Base-by-base conservation (phyloP, 2,329 filamentous ascomycete genomes). In the Capronia epimyces region DNA sequence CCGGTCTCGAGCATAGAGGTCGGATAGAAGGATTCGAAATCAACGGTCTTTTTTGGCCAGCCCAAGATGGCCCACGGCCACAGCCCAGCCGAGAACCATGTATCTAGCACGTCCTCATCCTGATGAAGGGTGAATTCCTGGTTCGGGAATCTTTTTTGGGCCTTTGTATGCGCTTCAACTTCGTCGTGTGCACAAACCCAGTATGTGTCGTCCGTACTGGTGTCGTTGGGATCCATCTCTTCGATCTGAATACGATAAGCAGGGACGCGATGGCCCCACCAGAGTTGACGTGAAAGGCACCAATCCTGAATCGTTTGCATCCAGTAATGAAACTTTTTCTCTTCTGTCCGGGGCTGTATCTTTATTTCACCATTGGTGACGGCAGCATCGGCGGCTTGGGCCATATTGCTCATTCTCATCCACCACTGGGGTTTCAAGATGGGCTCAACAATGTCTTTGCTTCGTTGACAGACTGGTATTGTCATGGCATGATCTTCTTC, bases 341-440 rank as follows among this genome's bases (percentile, higher is more conserved):
- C 85, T 1, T 89, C 87, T 34, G 78, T 82, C 60, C 91, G 87
- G 2, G 93, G 93, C 49, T 76, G 76, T 63, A 98, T 95, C 69
- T 87, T 87, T 70, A 97, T 90, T 55, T 86, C 77, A 24, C 88
- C 88, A 46, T 86, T 79, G 66, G 83, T 80, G 34, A 97, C 91
- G 50, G 81, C 89, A 63, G 89, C 78, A 53, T 95, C 79, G 46
- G 90, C 91, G 39, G 83, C 83, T 63, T 84, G 80, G 3, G 87
- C 87, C 62, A 97, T 75, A 46, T 84, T 82, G 64, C 86, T 81
- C 89, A 95, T 97, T 65, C 80, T 84, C 79, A 97, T 90, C 89
- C 90, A 98, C 91, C 93, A 97, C 68, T 97, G 91, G 7, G 91
- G 90, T 75, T 95, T 96, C 75, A 97, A 79, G 34, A 95, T 74